Evolutionary conservation across 2,329 filamentous ascomycete species (phyloP), one percentile per base, ranked within the genome.

Genomic region (Ascochyta clinopodiicola): DNA sequence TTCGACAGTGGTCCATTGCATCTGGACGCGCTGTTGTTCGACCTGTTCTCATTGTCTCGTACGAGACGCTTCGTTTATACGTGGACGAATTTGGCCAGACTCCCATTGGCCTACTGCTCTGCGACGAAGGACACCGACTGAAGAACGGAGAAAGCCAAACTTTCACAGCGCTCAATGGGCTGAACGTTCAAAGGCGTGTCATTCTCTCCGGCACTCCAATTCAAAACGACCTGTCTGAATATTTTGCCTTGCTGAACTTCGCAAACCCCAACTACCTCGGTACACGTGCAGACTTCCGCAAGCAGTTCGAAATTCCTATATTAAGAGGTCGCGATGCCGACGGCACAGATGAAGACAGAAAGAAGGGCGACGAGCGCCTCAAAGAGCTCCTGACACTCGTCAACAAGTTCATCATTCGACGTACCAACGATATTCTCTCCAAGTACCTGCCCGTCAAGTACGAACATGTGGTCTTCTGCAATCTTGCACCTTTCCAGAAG

Each of bases 391-490:
- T 96, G 3, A 81, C 82, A 2, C 81, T 96, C 39, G 95, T 99
- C 71, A 99, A 98, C 79, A 97, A 96, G 70, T 99, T 99, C 78
- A 96, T 99, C 73, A 99, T 99, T 67, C 89, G 95, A 56, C 88
- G 95, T 54, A 97, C 94, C 4, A 99, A 99, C 82, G 95, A 99
- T 71, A 96, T 99, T 59, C 79, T 99, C 22, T 97, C 94, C 46
- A 99, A 99, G 75, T 99, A 99, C 72, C 79, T 99, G 56, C 95
- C 95, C 0, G 88, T 98, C 80, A 99, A 99, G 80, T 99, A 99
- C 77, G 95, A 99, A 76, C 95, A 99, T 73, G 95, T 99, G 27
- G 95, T 99, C 1, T 99, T 99, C 78, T 99, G 95, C 82, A 94
- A 94, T 66, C 83, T 96, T 40, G 90, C 95, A 15, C 90, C 91